A percentile compares a stretch with the other conserved stretches of the same genome.
These are phyloP conservation scores for Mycena capillaripes DNA, from an alignment of 768 basidiomycete genomes.

Conservation along the genomic window DNA sequence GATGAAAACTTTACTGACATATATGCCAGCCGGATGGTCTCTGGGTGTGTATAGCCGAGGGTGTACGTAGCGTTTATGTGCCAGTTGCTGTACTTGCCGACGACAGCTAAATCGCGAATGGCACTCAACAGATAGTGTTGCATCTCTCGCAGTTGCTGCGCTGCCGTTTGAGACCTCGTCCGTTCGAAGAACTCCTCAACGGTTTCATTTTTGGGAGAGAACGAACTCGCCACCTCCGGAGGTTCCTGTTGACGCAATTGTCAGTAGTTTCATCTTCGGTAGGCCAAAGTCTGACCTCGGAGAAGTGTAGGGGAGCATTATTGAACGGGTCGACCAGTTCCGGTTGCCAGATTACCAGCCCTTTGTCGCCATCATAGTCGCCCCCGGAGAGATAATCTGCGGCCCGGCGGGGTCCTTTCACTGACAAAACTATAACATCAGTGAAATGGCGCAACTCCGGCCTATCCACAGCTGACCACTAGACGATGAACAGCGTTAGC, in stretches of 20 bases:
- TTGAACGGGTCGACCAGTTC: slow-evolving; percentile 52
- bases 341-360: slow-evolving; percentile 54
- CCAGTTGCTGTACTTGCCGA: slow-evolving; percentile 55
- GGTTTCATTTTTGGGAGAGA: slow-evolving; percentile 47
- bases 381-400: slow-evolving; percentile 63
- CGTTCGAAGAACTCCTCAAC: slow-evolving; percentile 46
- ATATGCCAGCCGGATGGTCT: slow-evolving; percentile 55
- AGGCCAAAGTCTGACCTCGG: slow-evolving; percentile 33
- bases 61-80: slow-evolving; percentile 56
- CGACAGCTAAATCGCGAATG: slow-evolving; percentile 47
- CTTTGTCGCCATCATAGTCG: slow-evolving; percentile 62
- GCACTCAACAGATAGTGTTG: slow-evolving; percentile 55
- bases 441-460: slow-evolving; percentile 52
- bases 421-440: slow-evolving; percentile 56
- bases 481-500: slow-evolving; percentile 27
- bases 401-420: slow-evolving; percentile 50
- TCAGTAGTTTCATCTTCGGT: background rate
- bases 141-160: slow-evolving; percentile 46
- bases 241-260: slow-evolving; percentile 40
- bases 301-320: slow-evolving; percentile 50
- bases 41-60: slow-evolving; percentile 49
- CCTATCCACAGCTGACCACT: slow-evolving; percentile 57
- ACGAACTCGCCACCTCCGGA: slow-evolving; percentile 39
- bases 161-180: slow-evolving; percentile 21
- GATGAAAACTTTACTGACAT: slow-evolving; percentile 47